Percentiles rank a stretch among this genome's conserved stretches.
Conservation (phyloP, 768 basidiomycete species). For the Russula ochroleuca region DNA sequence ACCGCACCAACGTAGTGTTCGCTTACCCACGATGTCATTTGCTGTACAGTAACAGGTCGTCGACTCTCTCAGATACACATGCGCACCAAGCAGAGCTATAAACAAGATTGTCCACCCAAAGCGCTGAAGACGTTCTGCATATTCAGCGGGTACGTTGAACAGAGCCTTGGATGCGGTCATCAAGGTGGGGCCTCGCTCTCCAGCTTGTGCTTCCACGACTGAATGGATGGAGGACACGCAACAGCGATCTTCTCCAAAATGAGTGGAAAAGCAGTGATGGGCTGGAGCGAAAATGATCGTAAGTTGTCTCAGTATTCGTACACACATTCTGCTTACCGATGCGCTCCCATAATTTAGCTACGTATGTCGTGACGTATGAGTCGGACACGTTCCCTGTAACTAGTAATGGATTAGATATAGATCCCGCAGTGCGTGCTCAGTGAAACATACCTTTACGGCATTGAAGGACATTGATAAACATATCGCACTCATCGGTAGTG, state of each 20-base stretch:
- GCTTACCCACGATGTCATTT: slow-evolving; percentile 8
- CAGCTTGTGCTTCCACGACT: background rate
- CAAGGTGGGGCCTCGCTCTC: background rate
- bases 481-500: background rate
- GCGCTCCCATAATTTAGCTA: slow-evolving; percentile 2
- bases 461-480: slow-evolving; percentile 6
- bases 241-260: slow-evolving; percentile 11
- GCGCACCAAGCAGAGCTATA: slow-evolving; percentile 10
- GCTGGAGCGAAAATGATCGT: slow-evolving; percentile 2
- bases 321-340: slow-evolving; percentile 6
- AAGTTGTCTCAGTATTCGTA: background rate
- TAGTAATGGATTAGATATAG: background rate
- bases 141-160: slow-evolving; percentile 9
- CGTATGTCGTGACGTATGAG: slow-evolving; percentile 2
- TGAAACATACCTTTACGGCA: background rate
- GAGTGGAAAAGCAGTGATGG: slow-evolving; percentile 13
- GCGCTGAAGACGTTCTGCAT: background rate
- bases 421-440: no score
- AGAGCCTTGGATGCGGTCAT: background rate
- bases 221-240: slow-evolving; percentile 7
- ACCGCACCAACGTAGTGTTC: background rate
- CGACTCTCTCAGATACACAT: slow-evolving; percentile 6
- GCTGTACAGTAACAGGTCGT: background rate
- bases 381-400: background rate
- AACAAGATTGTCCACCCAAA: slow-evolving; percentile 10